These are phyloP conservation scores for Aspergillus brasiliensis DNA, from an alignment of 2,329 filamentous ascomycete species.

Conservation along the genomic window DNA sequence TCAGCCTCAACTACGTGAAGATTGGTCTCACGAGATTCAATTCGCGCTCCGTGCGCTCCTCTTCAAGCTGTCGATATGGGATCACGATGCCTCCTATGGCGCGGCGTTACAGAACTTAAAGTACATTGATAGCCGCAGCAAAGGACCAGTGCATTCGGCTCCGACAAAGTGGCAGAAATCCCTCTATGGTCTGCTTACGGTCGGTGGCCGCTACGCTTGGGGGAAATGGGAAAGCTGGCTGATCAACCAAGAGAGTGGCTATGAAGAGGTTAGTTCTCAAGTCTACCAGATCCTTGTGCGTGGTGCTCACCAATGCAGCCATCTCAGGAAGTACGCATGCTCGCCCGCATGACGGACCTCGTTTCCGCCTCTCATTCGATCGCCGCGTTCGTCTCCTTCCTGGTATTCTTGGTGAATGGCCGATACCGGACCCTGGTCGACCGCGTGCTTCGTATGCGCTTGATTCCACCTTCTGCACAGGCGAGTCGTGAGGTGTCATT, in stretches of 20 bases:
- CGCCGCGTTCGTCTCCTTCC: constrained; percentile 80
- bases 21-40: constrained; percentile 84
- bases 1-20: constrained; percentile 70
- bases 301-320: constrained; percentile 38
- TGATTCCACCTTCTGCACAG: constrained; percentile 81
- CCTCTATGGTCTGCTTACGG: constrained; percentile 79
- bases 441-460: constrained; percentile 76
- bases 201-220: constrained; percentile 88
- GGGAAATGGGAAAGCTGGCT: constrained; percentile 89
- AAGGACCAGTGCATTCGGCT: constrained; percentile 63
- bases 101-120: constrained; percentile 88
- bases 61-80: constrained; percentile 96
- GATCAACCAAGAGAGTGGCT: constrained; percentile 73
- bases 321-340: constrained; percentile 52
- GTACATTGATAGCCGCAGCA: constrained; percentile 79
- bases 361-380: constrained; percentile 75
- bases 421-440: constrained; percentile 90
- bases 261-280: constrained; percentile 54
- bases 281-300: neutral
- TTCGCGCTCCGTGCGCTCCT: constrained; percentile 74
- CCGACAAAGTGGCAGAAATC: constrained; percentile 83
- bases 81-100: constrained; percentile 92
- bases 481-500: constrained; percentile 92
- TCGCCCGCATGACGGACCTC: constrained; percentile 70
- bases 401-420: constrained; percentile 88